Base-by-base conservation (phyloP, 2,329 filamentous ascomycete species). In the Penicillium sp. region DNA sequence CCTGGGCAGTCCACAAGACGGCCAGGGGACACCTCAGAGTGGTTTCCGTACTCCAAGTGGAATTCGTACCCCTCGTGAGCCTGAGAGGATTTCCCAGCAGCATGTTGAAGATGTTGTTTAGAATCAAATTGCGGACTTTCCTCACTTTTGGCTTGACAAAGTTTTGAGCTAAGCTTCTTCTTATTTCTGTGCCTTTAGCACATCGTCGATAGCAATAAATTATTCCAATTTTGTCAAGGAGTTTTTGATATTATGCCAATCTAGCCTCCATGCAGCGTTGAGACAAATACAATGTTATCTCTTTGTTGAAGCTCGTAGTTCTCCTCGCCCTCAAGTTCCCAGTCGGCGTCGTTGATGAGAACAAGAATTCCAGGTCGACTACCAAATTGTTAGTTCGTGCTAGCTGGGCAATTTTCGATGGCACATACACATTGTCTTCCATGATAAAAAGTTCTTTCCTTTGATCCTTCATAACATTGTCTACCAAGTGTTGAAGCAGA, bases 251-350 rank as follows among this genome's bases (percentile, higher is more conserved):
- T 9, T 13, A 42, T 18, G 27, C 17, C 34, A 26, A 34, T 37
- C 50, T 76, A 97, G 54, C 94, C 94, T 51, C 94, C 94, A 72
- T 99, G 94, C 55, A 99, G 79, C 15, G 94, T 99, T 55, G 92
- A 97, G 56, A 99, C 92, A 75, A 99, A 99, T 60, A 97, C 80
- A 62, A 99, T 89, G 68, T 89, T 93, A 76, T 99, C 94, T 52
- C 86, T 83, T 55, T 79, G 74, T 74, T 93, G 86, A 51, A 99
- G 76, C 73, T 91, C 87, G 69, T 97, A 97, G 60, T 85, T 82
- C 68, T 94, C 91, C 74, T 97, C 93, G 15, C 92, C 94, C 74
- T 97, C 94, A 10, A 99, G 83, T 73, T 97, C 94, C 94, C 94
- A 99, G 72, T 99, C 94, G 21, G 91, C 90, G 64, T 99, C 94